Evolutionary conservation across 352 stramenopile genomes (phyloP), one percentile per base, ranked within the genome.

Genomic region (Phytophthora rubi): DNA sequence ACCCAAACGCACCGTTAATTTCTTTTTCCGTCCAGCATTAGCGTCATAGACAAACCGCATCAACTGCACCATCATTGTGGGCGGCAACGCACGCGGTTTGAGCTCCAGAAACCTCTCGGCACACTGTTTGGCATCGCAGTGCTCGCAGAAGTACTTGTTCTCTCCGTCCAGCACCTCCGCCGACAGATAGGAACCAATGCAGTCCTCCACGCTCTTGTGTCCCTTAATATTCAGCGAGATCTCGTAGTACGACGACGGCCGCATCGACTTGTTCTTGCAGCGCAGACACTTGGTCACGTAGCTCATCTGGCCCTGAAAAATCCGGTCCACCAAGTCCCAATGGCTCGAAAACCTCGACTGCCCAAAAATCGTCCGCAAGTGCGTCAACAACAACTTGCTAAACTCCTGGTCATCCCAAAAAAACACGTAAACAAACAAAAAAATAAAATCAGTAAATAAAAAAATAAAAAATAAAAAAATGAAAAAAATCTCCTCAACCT

Each of bases 211-310:
- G 0, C 62, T 91, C 54, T 89, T 83, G 63, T 95, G 80, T 15
- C 88, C 88, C 69, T 91, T 94, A 59, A 97, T 94, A 57, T 96
- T 90, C 7, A 97, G 73, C 35, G 89, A 94, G 42, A 97, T 90
- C 53, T 97, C 90, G 33, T 93, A 91, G 68, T 94, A 95, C 21
- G 79, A 88, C 15, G 82, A 93, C 10, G 81, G 73, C 7, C 88
- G 70, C 30, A 79, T 74, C 2, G 90, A 96, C 42, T 81, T 84
- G 60, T 72, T 81, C 39, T 87, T 79, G 72, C 90, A 97, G 0
- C 70, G 77, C 12, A 91, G 57, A 57, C 90, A 97, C 65, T 85
- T 94, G 37, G 88, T 95, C 15, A 93, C 87, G 71, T 97, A 95
- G 54, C 72, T 84, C 81, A 96, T 91, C 33, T 91, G 80, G 12